Evolutionary conservation across 1,284 basidiomycete genomes (phyloP).

Genomic region (Microbotryomycetes sp.): DNA sequence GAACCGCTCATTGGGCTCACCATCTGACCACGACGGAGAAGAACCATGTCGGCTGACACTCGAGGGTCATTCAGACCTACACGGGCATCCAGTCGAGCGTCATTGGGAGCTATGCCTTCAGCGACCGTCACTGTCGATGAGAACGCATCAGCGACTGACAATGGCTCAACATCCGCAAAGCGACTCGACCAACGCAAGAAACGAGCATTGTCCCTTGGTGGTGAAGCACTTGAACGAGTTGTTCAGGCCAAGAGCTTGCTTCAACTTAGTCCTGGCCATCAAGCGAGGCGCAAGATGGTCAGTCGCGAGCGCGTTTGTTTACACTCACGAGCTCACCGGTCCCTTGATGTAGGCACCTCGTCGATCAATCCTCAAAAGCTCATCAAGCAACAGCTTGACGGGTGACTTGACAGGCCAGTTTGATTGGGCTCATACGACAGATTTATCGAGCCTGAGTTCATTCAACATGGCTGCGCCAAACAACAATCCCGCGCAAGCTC

Average conservation of each 20-base stretch:
- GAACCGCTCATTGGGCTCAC: too few species aligned
- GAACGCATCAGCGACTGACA: not conserved
- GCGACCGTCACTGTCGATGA: not conserved
- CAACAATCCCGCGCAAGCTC: not conserved
- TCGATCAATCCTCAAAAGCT: slow-evolving; percentile 25
- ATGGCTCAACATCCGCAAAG: not conserved
- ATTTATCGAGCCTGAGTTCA: slow-evolving; percentile 14
- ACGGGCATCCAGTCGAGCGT: not conserved
- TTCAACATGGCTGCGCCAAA: not conserved
- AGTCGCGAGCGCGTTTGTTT: not conserved
- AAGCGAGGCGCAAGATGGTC: slow-evolving; percentile 17
- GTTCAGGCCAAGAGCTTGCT: slow-evolving; percentile 4
- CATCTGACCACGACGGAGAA: not conserved
- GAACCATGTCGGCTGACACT: not conserved
- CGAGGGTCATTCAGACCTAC: not conserved
- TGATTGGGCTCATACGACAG: slow-evolving; percentile 17
- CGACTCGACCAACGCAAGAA: slow-evolving; percentile 18
- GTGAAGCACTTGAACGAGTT: slow-evolving; percentile 22
- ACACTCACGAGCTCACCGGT: not conserved
- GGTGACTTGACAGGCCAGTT: not conserved
- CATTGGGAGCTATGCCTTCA: not conserved
- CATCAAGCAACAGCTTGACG: not conserved
- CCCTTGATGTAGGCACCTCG: slow-evolving; percentile 14
- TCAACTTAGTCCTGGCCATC: slow-evolving; percentile 22
- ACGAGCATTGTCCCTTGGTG: slow-evolving; percentile 31